Conservation (phyloP, 768 basidiomycete species). For the Leccinum longicurvipes region DNA sequence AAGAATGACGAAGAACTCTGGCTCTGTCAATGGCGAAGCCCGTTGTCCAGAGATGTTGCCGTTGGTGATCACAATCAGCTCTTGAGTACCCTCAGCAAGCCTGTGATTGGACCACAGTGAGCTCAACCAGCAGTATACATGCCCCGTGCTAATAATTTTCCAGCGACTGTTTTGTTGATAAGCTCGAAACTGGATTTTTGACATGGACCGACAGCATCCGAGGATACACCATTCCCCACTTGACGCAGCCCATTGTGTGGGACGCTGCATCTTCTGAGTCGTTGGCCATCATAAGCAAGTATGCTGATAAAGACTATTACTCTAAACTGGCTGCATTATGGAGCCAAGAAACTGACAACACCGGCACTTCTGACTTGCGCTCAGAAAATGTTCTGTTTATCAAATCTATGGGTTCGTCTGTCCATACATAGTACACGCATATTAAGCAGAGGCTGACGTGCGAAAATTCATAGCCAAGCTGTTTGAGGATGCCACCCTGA, state of each 20-base stretch:
- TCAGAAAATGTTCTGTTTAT: constrained; percentile 47
- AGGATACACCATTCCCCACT: constrained; percentile 46
- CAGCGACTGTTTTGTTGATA: constrained; percentile 63
- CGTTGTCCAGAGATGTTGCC: constrained; percentile 45
- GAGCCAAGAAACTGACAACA: constrained; percentile 76
- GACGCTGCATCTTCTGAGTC: constrained; percentile 48
- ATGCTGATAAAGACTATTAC: constrained; percentile 55
- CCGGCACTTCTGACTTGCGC: constrained; percentile 53
- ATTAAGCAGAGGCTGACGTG: constrained; percentile 37
- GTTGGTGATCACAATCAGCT: constrained; percentile 51
- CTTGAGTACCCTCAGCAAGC: constrained; percentile 42
- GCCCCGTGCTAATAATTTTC: background rate
- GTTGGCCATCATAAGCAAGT: constrained; percentile 49
- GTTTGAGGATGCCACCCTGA: constrained; percentile 51
- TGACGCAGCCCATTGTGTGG: constrained; percentile 42
- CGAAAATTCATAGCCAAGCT: constrained; percentile 53
- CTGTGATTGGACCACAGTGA: constrained; percentile 37
- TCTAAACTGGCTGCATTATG: constrained; percentile 59
- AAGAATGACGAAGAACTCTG: constrained; percentile 62
- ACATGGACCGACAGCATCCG: constrained; percentile 65
- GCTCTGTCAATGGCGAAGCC: constrained; percentile 70
- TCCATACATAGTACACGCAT: constrained; percentile 33
- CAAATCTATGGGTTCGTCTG: constrained; percentile 44
- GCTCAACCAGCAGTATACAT: constrained; percentile 6
- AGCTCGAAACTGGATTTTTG: constrained; percentile 74